Evolutionary conservation across 768 basidiomycete genomes (phyloP).

Genomic region (Mycena floridula): DNA sequence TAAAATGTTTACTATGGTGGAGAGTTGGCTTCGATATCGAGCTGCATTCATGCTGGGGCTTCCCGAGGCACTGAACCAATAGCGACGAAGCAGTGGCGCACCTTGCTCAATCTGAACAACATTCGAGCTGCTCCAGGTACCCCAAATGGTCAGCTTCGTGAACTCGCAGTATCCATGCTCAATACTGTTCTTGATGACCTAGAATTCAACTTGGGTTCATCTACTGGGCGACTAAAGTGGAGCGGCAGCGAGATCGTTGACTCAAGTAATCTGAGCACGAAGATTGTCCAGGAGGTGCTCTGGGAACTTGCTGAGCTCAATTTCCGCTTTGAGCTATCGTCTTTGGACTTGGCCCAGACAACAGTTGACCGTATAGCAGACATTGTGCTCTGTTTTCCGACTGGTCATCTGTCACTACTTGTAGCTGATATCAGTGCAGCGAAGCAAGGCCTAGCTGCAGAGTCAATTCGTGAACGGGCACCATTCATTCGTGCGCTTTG

Average conservation of each 20-base stretch:
- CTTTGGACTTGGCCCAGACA: slow-evolving; percentile 11
- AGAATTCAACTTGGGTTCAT: background rate
- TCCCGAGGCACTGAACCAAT: background rate
- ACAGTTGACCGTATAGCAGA: slow-evolving; percentile 3
- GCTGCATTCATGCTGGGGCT: background rate
- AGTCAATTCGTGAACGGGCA: background rate
- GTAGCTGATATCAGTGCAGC: slow-evolving; percentile 2
- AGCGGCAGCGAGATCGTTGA: background rate
- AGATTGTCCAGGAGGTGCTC: slow-evolving; percentile 8
- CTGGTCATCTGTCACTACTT: background rate
- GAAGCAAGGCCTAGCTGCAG: slow-evolving; percentile 6
- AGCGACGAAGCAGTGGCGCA: background rate
- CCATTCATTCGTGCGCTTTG: background rate
- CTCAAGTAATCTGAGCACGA: background rate
- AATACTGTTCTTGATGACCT: background rate
- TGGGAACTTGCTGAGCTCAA: slow-evolving; percentile 15
- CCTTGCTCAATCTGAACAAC: background rate
- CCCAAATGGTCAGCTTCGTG: background rate
- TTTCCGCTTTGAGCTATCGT: slow-evolving; percentile 13
- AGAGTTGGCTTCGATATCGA: background rate
- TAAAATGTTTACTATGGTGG: background rate
- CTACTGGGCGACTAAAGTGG: background rate
- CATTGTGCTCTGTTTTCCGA: slow-evolving; percentile 4
- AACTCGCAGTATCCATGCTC: background rate
- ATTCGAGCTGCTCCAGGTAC: background rate